Evolutionary conservation across 2,329 filamentous ascomycete genomes (phyloP), one percentile per base, ranked within the genome.

Genomic region (Exophiala sp.): DNA sequence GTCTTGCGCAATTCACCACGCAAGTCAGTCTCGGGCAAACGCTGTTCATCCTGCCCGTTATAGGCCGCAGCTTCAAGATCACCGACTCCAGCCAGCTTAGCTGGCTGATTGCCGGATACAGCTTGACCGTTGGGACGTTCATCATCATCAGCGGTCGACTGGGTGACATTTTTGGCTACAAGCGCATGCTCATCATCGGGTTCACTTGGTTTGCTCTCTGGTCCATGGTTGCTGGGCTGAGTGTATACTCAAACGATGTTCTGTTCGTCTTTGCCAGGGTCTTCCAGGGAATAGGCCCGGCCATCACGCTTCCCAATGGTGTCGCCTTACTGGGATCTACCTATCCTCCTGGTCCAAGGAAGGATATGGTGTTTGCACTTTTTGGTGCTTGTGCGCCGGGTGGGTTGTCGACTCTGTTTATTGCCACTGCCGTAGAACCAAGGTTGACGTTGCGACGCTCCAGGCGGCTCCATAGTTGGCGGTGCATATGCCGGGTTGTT

Each of bases 231-330:
- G 65, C 65, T 2, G 68, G 68, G 0, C 41, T 69, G 7, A 63
- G 60, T 21, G 65, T 68, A 16, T 68, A 66, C 42, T 63, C 61
- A 2, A 63, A 78, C 70, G 4, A 68, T 71, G 65, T 70, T 1
- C 64, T 77, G 10, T 79, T 79, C 58, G 69, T 76, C 51, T 66
- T 74, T 29, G 69, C 71, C n/a, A 70, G 79, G 4, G 76, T 74
- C 0, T 62, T 81, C 2, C 79, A 82, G 54, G 79, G 67, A 2
- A 60, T 70, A 5, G 83, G 83, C 0, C 78, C 80, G 0, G 80
- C 81, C 0, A 69, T 86, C 27, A 67, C 75, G 9, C 68, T 86
- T 19, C 83, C 83, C 0, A 86, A 84, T 54, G 80, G 72, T 0
- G 65, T 86, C 18, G 82, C 81, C 2, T 70, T 87, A 10, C 64